A percentile compares a stretch with the other conserved stretches of the same genome.
Conservation (phyloP, 331 rosid species). For the Acacia concinna region DNA sequence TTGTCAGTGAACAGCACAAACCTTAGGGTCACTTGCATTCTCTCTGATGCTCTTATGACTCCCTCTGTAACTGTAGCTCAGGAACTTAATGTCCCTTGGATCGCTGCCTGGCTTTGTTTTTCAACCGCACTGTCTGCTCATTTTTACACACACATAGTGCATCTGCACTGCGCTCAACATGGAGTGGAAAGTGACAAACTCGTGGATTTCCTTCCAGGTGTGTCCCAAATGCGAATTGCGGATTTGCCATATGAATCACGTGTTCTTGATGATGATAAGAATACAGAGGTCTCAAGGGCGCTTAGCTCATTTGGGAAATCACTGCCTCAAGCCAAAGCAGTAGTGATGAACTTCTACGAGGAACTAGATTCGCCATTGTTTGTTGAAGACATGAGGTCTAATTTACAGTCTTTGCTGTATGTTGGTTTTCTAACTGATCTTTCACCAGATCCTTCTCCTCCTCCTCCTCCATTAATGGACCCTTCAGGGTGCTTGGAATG, state of each 20-base stretch:
- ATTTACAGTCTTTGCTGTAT: background rate
- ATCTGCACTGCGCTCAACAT: background rate
- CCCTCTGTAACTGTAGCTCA: slow-evolving; percentile 31
- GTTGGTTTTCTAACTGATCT: background rate
- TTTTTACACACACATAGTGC: slow-evolving; percentile 38
- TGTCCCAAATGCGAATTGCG: background rate
- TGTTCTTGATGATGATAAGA: background rate
- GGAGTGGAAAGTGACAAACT: background rate
- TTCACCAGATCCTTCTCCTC: background rate
- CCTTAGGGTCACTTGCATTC: slow-evolving; percentile 33
- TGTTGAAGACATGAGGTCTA: background rate
- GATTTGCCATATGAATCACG: slow-evolving; percentile 14
- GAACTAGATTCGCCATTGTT: background rate
- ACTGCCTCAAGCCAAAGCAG: slow-evolving; percentile 30
- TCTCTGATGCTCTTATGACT: slow-evolving; percentile 45
- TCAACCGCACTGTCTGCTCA: slow-evolving; percentile 35
- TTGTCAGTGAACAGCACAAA: slow-evolving; percentile 30
- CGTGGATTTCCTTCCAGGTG: slow-evolving; percentile 36
- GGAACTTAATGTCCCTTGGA: slow-evolving; percentile 44
- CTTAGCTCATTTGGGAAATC: background rate
- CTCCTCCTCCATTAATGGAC: background rate
- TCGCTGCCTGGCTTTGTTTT: slow-evolving; percentile 41
- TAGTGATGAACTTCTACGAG: slow-evolving; percentile 13
- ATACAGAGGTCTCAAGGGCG: slow-evolving; percentile 1
- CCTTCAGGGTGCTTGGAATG: background rate